Percentiles rank a stretch among this genome's conserved stretches.
Conservation (phyloP, 163 green algal species). For the Scenedesmus sp. region DNA sequence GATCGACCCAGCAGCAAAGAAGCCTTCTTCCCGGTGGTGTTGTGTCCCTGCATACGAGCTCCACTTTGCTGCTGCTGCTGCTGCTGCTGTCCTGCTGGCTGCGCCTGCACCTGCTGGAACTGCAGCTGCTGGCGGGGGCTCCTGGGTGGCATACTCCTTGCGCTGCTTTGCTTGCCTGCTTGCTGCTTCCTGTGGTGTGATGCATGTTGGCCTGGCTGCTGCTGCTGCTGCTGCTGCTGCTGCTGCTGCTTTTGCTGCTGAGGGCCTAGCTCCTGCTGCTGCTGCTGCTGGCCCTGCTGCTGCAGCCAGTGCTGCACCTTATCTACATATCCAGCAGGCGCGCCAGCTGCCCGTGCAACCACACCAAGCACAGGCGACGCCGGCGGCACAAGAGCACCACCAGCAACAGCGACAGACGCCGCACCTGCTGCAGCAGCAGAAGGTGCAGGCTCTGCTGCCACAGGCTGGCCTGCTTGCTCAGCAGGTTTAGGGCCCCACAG, state of each 20-base stretch:
- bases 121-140: slow-evolving; percentile 3
- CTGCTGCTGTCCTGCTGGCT: slow-evolving; percentile 6
- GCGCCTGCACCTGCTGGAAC: background rate
- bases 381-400: background rate
- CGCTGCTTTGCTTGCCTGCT: background rate
- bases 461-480: background rate
- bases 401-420: background rate
- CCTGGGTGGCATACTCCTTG: background rate
- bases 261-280: background rate
- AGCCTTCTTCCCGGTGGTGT: background rate
- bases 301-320: slow-evolving; percentile 42
- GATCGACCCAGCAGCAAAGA: background rate
- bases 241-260: slow-evolving; percentile 16
- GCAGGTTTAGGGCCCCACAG: background rate
- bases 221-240: slow-evolving; percentile 29
- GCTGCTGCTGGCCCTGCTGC: slow-evolving; percentile 15
- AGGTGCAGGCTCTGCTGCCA: background rate
- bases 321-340: background rate
- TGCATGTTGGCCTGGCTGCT: no score
- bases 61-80: background rate
- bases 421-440: background rate
- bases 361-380: slow-evolving; percentile 4
- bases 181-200: background rate
- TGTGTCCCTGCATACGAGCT: background rate
- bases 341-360: background rate